These are phyloP conservation scores for Salix brachista DNA, from an alignment of 345 rosid species.

Conservation along the genomic window DNA sequence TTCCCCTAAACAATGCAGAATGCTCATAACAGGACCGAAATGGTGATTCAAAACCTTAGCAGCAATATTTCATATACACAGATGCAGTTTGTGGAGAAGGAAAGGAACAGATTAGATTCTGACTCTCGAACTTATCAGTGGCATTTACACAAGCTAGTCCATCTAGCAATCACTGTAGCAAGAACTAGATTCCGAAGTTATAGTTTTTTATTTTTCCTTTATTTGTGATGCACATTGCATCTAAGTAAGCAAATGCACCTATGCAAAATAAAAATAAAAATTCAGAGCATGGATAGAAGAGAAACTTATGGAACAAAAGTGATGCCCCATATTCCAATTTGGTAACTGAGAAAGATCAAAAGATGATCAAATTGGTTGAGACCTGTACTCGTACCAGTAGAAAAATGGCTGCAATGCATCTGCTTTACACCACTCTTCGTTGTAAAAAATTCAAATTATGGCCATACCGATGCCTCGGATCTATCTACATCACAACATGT, in stretches of 20 bases:
- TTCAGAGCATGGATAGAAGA: neutral
- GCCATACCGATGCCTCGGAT: conserved; percentile 92
- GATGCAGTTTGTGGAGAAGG: too few species aligned
- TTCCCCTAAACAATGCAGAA: too few species aligned
- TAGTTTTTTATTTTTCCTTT: too few species aligned
- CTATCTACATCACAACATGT: conserved; percentile 45
- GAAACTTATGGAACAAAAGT: neutral
- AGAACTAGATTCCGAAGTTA: too few species aligned
- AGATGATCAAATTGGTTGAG: too few species aligned
- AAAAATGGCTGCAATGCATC: conserved; percentile 89
- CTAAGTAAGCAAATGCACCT: neutral
- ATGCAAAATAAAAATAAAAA: neutral
- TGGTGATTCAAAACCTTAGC: too few species aligned
- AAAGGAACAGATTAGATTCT: too few species aligned
- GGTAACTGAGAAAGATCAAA: neutral
- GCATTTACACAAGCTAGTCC: too few species aligned
- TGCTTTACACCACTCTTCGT: conserved; percentile 69
- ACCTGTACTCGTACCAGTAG: conserved; percentile 50
- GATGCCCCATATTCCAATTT: neutral
- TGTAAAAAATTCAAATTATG: conserved; percentile 72
- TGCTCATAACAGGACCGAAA: too few species aligned
- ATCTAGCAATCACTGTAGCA: too few species aligned
- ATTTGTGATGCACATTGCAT: neutral
- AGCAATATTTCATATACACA: too few species aligned
- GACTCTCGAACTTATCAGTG: too few species aligned